Percentiles rank a stretch among this genome's conserved stretches.
Conservation (phyloP, 2,329 filamentous ascomycete genomes). For the Incumbomyces lentus region DNA sequence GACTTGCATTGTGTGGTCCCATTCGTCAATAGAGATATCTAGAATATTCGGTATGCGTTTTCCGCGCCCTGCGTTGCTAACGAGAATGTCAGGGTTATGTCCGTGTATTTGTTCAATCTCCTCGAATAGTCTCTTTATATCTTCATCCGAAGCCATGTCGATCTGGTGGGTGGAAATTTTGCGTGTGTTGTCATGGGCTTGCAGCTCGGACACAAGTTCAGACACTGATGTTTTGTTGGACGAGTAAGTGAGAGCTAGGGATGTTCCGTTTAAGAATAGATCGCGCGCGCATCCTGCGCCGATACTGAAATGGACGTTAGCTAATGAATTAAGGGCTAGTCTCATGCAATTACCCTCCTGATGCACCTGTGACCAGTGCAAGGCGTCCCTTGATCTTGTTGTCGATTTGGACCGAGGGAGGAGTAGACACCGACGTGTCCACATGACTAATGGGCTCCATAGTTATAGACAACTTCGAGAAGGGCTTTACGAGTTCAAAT, state of each 20-base stretch:
- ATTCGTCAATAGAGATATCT: constrained; percentile 54
- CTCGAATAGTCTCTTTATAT: constrained; percentile 45
- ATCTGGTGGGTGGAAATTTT: constrained; percentile 46
- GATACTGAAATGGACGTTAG: constrained; percentile 32
- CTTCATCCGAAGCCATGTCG: constrained; percentile 45
- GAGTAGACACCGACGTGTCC: background rate
- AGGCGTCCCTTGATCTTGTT: constrained; percentile 45
- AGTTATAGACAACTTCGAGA: background rate
- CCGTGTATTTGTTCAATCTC: constrained; percentile 45
- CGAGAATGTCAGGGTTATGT: constrained; percentile 50
- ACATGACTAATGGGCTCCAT: constrained; percentile 6
- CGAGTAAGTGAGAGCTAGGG: constrained; percentile 51
- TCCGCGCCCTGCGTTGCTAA: constrained; percentile 58
- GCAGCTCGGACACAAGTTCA: constrained; percentile 34
- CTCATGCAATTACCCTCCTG: constrained; percentile 41
- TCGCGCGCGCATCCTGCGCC: constrained; percentile 48
- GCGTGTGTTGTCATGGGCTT: constrained; percentile 15
- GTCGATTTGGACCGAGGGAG: constrained; percentile 20
- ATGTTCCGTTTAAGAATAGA: constrained; percentile 42
- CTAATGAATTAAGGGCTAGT: background rate
- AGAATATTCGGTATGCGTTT: constrained; percentile 47
- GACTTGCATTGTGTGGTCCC: constrained; percentile 52
- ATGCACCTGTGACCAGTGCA: constrained; percentile 52
- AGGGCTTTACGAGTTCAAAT: no score
- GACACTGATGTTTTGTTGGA: constrained; percentile 40